Evolutionary conservation across 148 eudicot species (phyloP), one percentile per base, ranked within the genome.

Genomic region (Pharnaceum exiguum): DNA sequence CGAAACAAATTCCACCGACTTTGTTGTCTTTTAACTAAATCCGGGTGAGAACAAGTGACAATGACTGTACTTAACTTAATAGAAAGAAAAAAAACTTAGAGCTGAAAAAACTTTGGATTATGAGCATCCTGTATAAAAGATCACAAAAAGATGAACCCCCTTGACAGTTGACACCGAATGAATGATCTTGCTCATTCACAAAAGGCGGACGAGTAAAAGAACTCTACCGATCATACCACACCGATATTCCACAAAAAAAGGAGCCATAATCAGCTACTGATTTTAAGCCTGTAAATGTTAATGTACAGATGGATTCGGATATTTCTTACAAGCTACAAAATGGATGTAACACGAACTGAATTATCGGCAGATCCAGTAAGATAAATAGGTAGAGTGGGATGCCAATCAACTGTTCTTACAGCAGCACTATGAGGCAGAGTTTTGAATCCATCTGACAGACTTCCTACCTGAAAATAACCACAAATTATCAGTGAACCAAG

Each of bases 341-440:
- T 71, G 43, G 80, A 74, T 15, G 82, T 79, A 50, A 82, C 84
- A 42, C 84, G 79, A 57, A 82, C 81, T 18, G 88, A 76, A 52
- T 79, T 73, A 77, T 82, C 88, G 64, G 71, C 75, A 37, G 88
- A 82, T 7, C 88, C 84, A 32, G 88, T 82, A 18, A 82, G 77
- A 63, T 73, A 82, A 1, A 79, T 44, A 40, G 88, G 88, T 40
- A 74, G 64, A 26, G 84, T 82, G 13, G 84, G 84, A 64, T 82
- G 88, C 88, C 88, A 79, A 74, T 82, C 87, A 5, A 82, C 84
- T 55, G 79, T 53, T 13, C 70, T 65, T 67, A 72, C 35, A 33
- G 72, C 68, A 21, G 76, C 74, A 17, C 58, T 60, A 33, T 73
- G 84, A 21, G 76, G 70, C 28, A 66, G 67, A 46, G 73, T 69